phyloP scores from a whole-genome alignment of 768 basidiomycete genomes.

The Russula olivacea region DNA sequence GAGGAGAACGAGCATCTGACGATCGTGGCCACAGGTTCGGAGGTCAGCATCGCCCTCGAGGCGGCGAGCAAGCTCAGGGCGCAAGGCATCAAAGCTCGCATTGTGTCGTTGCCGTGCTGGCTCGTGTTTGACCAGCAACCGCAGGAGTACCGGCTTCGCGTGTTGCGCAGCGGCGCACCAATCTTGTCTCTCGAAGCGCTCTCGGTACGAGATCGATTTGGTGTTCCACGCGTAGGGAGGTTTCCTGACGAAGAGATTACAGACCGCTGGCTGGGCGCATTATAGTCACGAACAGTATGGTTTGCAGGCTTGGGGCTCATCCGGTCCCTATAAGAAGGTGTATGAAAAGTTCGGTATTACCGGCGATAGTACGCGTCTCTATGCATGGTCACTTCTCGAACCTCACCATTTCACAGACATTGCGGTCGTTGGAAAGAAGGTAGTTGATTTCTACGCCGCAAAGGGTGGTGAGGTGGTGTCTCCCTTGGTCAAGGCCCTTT shows the following conservation, averaged over 20 bases:
- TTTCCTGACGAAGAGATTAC: slow-evolving; percentile 14
- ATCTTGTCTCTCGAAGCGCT: slow-evolving; percentile 86
- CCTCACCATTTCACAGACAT: slow-evolving; percentile 46
- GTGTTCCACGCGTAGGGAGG: background rate
- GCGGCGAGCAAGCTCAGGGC: slow-evolving; percentile 74
- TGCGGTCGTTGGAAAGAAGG: slow-evolving; percentile 76
- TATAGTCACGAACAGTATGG: slow-evolving; percentile 90
- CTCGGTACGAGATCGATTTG: slow-evolving; percentile 36
- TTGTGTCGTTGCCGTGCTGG: slow-evolving; percentile 90
- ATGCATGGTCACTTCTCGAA: background rate
- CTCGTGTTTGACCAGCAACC: slow-evolving; percentile 80
- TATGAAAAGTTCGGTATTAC: slow-evolving; percentile 90
- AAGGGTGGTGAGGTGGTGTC: slow-evolving; percentile 65
- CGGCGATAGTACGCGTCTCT: slow-evolving; percentile 49
- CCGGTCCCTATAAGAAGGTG: slow-evolving; percentile 84
- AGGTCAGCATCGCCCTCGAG: slow-evolving; percentile 83
- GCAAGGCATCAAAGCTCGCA: slow-evolving; percentile 72
- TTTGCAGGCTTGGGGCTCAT: slow-evolving; percentile 74
- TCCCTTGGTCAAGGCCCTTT: slow-evolving; percentile 70
- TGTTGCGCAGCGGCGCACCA: slow-evolving; percentile 84
- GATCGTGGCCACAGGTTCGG: slow-evolving; percentile 84
- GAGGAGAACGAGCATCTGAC: slow-evolving; percentile 77
- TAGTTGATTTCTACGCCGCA: slow-evolving; percentile 81
- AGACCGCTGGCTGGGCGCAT: slow-evolving; percentile 79
- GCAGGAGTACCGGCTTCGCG: slow-evolving; percentile 71